Evolutionary conservation across 495 filamentous ascomycete species (phyloP), one percentile per base, ranked within the genome.

Genomic region (Copromyces sp.): DNA sequence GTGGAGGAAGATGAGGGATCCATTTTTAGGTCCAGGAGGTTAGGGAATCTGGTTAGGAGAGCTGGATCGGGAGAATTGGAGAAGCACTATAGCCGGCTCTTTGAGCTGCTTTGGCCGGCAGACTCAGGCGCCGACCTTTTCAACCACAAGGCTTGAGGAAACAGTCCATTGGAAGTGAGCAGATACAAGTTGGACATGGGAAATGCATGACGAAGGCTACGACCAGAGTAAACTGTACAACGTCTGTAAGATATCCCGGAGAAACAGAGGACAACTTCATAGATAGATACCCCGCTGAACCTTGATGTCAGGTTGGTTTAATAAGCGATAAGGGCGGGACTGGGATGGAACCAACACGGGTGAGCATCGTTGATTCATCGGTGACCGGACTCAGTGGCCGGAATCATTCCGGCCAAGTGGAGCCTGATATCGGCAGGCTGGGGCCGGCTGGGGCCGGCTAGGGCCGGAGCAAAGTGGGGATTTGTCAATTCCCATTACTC

Each of bases 41-140:
- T 93, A 90, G 91, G 85, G 83, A 73, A 72, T 77, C 59, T 74
- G n/a, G 41, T 72, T 16, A 42, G 61, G 70, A 9, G 72, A 78
- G 39, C 65, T 40, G 9, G 73, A 76, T 1, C 74, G 74, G 68
- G 47, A 77, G 69, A 80, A 73, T 74, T 84, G 39, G 74, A 79
- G 29, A 42, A 69, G 14, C 83, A 84, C 70, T 79, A 75, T 24
- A 53, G 75, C 38, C 73, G 80, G 65, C 78, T 84, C 72, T 77
- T 78, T 24, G 69, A 78, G 38, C 75, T 39, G 47, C 83, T 76
- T 73, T 82, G 79, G 79, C 72, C 73, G 12, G 72, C 4, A 69
- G 53, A 65, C 29, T 35, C 29, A 65, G 35, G 6, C 0, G 14
- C 53, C 29, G 29, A 16, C 12, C 14, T 35, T 4, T 37, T 4